Evolutionary conservation across 352 stramenopile species (phyloP), one percentile per base, ranked within the genome.

Genomic region (Stramenopiles sp.): DNA sequence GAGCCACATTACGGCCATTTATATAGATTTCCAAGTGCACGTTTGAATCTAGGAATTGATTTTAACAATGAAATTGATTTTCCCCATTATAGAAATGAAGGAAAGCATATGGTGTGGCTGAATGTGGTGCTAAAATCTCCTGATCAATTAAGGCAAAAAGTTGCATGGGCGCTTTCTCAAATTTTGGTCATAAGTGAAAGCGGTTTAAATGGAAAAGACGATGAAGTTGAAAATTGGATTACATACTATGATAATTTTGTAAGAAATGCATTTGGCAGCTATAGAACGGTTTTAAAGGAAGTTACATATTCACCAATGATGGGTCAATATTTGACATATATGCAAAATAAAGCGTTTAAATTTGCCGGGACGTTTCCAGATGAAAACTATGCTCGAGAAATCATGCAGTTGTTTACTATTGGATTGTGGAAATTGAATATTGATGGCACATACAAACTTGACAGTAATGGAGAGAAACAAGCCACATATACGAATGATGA

Each of bases 231-330:
- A 80, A 78, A 82, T 0, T 89, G 85, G 63, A 63, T 79, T 63
- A 82, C 76, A 13, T 90, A 89, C 74, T 89, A 89, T 81, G 86
- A 90, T 79, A 89, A 90, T 63, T 89, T 90, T 77, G 84, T 90
- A 0, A 74, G 83, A 27, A 81, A 90, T 80, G 84, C 84, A n/a
- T 90, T 90, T 81, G 86, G 86, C 33, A 90, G 87, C 32, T 90
- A 89, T 65, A 69, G 83, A 30, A 83, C 90, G 76, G 81, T 91
- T 4, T 78, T 92, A 1, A 82, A 84, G 30, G 87, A 91, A 77
- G 84, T 90, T 30, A 83, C 83, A 30, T 89, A 84, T 79, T 85
- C 65, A 78, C 83, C 87, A 32, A 20, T 89, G 31, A 92, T 92
- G 88, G 85, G 81, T 78, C 81, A 85, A 43, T 87, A 88, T 65